Base-by-base conservation (phyloP, 78 protist species). In the Paratrimastix pyriformis region DNA sequence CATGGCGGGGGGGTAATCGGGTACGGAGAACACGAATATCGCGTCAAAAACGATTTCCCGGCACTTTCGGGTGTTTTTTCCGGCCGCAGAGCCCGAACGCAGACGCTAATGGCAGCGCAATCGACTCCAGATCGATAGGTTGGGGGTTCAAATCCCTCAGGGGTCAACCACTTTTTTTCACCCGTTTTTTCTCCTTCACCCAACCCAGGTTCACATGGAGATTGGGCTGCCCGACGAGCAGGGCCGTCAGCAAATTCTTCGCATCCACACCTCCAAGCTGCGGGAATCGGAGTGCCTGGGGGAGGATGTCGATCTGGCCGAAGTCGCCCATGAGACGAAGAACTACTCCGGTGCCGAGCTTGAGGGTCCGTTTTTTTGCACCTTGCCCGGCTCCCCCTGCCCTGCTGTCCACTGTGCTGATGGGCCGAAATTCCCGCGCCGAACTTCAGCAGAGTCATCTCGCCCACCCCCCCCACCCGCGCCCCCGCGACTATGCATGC, bases 181-280 rank as follows among this genome's bases (percentile, higher is more conserved):
- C n/a, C n/a, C n/a, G n/a, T n/a, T n/a, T n/a, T n/a, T n/a, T n/a
- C n/a, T n/a, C n/a, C n/a, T n/a, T n/a, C n/a, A n/a, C n/a, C n/a
- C n/a, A n/a, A n/a, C n/a, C n/a, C n/a, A n/a, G n/a, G n/a, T n/a
- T n/a, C 87, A 93, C 59, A 79, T 96, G 11, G 98, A 96, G 64
- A 91, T 96, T 55, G 79, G 85, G 11, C 87, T 94, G n/a, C 99
- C 99, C 29, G 94, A 96, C 86, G 93, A 90, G 76, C 42, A 52
- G 0, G 99, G 99, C 29, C 80, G 99, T 43, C 52, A 39, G 29
- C 94, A 94, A 79, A 96, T 96, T 55, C 77, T 94, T 55, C 55
- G 60, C 71, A 96, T 96, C 72, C 97, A 96, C 88, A 96, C 98
- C 26, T 4, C 66, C 24, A 55, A 82, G 66, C 65, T 82, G 76